Evolutionary conservation across 192 early-diverging fungal genomes (phyloP).

Genomic region (Spinellus fusiger): DNA sequence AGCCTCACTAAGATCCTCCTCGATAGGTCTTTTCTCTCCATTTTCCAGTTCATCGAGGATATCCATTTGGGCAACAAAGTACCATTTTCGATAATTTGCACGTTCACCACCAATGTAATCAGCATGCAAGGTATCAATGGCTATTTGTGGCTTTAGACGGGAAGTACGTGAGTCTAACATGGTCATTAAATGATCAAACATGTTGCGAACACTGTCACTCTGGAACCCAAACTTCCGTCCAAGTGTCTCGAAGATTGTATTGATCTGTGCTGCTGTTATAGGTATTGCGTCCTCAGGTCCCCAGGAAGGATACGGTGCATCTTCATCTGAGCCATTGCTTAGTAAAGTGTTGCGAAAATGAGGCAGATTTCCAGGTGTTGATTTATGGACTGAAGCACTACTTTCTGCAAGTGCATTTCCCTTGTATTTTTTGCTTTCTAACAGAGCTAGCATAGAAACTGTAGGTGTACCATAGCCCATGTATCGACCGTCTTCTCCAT

Average conservation of each 20-base stretch:
- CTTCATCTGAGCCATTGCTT: neutral
- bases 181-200: conserved; percentile 69
- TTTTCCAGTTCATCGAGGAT: conserved; percentile 17
- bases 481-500: conserved; percentile 62
- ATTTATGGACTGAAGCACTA: neutral
- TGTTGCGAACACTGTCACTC: conserved; percentile 68
- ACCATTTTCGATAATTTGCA: conserved; percentile 81
- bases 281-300: conserved; percentile 48
- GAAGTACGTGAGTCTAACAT: conserved; percentile 77
- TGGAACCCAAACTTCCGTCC: conserved; percentile 74
- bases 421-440: conserved; percentile 54
- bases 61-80: conserved; percentile 69
- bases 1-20: neutral
- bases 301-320: conserved; percentile 41
- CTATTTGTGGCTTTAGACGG: conserved; percentile 63
- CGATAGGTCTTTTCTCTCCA: conserved; percentile 19
- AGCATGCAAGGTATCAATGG: conserved; percentile 66
- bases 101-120: conserved; percentile 78
- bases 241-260: conserved; percentile 62
- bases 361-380: neutral
- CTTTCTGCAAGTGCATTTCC: conserved; percentile 13
- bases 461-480: conserved; percentile 63
- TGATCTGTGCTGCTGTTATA: conserved; percentile 59
- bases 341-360: neutral
- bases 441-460: conserved; percentile 59